Evolutionary conservation across 192 early-diverging fungal species (phyloP), one percentile per base, ranked within the genome.

Genomic region (Podochytrium sp.): DNA sequence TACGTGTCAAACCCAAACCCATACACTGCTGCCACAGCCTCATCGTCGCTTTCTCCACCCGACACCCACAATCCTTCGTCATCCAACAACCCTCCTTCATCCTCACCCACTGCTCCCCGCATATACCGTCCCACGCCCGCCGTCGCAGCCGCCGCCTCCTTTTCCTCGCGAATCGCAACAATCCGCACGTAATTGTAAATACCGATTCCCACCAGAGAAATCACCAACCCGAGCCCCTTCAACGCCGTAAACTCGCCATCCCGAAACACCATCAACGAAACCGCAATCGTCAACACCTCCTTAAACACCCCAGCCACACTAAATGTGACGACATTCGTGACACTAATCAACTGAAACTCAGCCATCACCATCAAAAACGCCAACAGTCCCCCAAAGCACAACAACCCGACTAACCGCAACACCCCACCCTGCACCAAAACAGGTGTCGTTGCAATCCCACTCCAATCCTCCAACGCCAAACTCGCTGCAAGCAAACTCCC

Each of bases 331-430:
- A 94, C 94, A 3, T 90, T 93, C 0, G 94, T 96, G 51, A 85
- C 80, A 10, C 90, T 82, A 75, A 98, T 96, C 40, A 96, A 75
- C 38, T 89, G 82, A 78, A 91, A 98, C 76, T 98, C 96, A 14
- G 90, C 84, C 57, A 92, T 83, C 18, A 96, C 89, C 94, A 98
- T 94, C 34, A 86, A 73, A 75, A 95, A 96, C 5, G 96, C 96
- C 43, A 98, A 60, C 20, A 89, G 30, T 3, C 96, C 96, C 64
- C 95, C 94, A n/a, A 84, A 58, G n/a, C 84, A 75, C 65, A 95
- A 84, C 52, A 92, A 47, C 1, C 75, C 80, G 38, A 90, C 67
- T 3, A 89, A 86, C n/a, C 79, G 40, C 1, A 85, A 18, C 0
- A 81, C 69, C 1, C 57, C 62, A 33, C 12, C 14, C 3, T 27